phyloP scores from a whole-genome alignment of 2,329 filamentous ascomycete genomes.

The Fusarium udum region DNA sequence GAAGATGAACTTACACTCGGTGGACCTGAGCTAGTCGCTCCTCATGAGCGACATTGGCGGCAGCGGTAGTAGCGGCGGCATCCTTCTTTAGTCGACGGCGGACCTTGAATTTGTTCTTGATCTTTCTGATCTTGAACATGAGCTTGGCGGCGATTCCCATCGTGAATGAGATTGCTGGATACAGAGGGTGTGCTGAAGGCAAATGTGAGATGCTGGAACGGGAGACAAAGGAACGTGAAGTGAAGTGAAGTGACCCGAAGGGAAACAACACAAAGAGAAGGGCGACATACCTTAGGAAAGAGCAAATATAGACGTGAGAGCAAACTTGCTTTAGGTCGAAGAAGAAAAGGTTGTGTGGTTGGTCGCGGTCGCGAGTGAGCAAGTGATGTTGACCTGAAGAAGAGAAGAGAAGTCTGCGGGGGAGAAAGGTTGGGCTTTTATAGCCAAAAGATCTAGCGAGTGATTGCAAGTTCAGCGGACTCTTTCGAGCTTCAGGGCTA shows the following conservation, averaged over 20 bases:
- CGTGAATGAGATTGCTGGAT: accelerated
- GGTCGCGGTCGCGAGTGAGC: background rate
- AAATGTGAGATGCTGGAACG: background rate
- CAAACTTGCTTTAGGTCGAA: background rate
- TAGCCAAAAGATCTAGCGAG: background rate
- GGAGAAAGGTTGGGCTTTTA: slow-evolving; percentile 1
- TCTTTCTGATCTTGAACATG: background rate
- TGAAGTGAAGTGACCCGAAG: background rate
- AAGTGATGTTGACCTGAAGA: slow-evolving; percentile 1
- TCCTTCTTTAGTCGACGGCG: accelerated
- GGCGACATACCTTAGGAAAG: background rate
- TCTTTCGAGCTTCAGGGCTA: background rate
- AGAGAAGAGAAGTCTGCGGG: background rate
- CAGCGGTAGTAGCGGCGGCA: accelerated
- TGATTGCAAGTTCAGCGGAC: slow-evolving; percentile 2
- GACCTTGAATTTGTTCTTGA: too few species aligned
- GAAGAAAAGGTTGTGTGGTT: background rate
- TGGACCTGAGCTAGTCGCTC: accelerated
- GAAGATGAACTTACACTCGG: slow-evolving; percentile 13
- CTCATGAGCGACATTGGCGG: accelerated
- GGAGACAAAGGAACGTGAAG: background rate
- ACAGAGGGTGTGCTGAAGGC: background rate
- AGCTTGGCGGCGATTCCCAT: accelerated
- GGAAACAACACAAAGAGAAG: background rate
- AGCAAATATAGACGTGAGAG: too few species aligned